Evolutionary conservation across 345 rosid species (phyloP), one percentile per base, ranked within the genome.

Genomic region (Citrus cavaleriei): DNA sequence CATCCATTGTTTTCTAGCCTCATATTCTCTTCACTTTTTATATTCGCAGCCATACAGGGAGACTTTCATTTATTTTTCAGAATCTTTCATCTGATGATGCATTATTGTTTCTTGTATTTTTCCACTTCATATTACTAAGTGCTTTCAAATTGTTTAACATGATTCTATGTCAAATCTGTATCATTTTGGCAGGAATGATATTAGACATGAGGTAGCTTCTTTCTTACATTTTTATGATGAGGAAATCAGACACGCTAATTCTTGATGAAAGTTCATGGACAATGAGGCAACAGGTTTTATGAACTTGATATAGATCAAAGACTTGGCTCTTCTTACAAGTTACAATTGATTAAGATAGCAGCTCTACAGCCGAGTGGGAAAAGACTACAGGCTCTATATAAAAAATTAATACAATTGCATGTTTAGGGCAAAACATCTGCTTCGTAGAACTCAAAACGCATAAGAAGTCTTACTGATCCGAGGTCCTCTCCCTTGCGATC

Each of bases 371-470:
- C 51, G 4, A 46, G 18, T 46, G 18, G 51, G 51, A 3, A 46
- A 46, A 46, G 5, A 13, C 51, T 46, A 13, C 51, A 46, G 18
- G 51, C 51, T 46, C 51, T 6, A 66, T 4, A 19, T 1, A 10
- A 13, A 12, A n/a, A 70, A 46, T 42, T 70, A 38, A 40, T 46
- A 1, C 65, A 25, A 25, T 27, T 27, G 66, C 9, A 62, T 5
- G 16, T 24, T 27, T 62, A 62, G 14, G 18, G 24, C 9, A 10
- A 1, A 59, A 32, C 30, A 51, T 67, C 66, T 34, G 22, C n/a
- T 38, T 69, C 86, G 37, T 81, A 80, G 35, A 93, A 90, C 77
- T 88, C 90, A 67, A 90, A 87, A 61, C 86, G 89, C 84, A 93
- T 66, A 25, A 92, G 93, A 68, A 93, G 94, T 86, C 85, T 88